Percentiles rank a stretch among this genome's conserved stretches.
Evolutionary conservation across 345 rosid genomes (phyloP).

Genomic region (Aquilaria yunnanensis): DNA sequence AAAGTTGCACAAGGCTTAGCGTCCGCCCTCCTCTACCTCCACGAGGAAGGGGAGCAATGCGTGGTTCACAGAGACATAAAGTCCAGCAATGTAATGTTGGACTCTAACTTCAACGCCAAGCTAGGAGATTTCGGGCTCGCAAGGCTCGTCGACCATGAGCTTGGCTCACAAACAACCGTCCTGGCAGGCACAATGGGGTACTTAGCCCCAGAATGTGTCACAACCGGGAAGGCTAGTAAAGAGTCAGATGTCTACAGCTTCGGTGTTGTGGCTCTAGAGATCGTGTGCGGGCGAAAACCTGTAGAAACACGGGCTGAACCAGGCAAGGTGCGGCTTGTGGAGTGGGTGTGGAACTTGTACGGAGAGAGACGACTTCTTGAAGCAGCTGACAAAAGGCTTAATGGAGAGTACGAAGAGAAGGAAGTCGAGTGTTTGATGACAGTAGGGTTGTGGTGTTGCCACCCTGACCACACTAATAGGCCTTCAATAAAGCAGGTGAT

Average conservation of each 20-base stretch:
- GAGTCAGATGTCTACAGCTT: slow-evolving; percentile 49
- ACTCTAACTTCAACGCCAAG: slow-evolving; percentile 43
- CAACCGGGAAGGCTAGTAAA: slow-evolving; percentile 18
- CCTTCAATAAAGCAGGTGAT: slow-evolving; percentile 47
- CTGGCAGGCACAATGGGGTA: slow-evolving; percentile 26
- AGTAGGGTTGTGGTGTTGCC: slow-evolving; percentile 46
- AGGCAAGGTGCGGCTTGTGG: slow-evolving; percentile 29
- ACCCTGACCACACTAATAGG: slow-evolving; percentile 34
- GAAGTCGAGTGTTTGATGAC: slow-evolving; percentile 36
- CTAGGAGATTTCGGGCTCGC: slow-evolving; percentile 50
- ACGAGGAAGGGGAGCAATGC: slow-evolving; percentile 53
- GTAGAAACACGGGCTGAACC: slow-evolving; percentile 25
- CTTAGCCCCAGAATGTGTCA: slow-evolving; percentile 22
- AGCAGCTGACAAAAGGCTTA: slow-evolving; percentile 25
- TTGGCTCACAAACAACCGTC: slow-evolving; percentile 32
- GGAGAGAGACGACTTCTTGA: slow-evolving; percentile 23
- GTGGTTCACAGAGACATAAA: slow-evolving; percentile 49
- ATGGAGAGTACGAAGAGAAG: slow-evolving; percentile 20
- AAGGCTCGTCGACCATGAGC: slow-evolving; percentile 22
- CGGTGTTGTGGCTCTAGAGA: slow-evolving; percentile 42
- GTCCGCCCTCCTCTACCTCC: slow-evolving; percentile 40
- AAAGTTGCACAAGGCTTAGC: slow-evolving; percentile 42
- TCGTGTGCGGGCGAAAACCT: slow-evolving; percentile 35
- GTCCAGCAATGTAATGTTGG: slow-evolving; percentile 45
- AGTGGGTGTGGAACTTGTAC: slow-evolving; percentile 47